Conservation (phyloP, 345 rosid species). For the Aquilaria yunnanensis region DNA sequence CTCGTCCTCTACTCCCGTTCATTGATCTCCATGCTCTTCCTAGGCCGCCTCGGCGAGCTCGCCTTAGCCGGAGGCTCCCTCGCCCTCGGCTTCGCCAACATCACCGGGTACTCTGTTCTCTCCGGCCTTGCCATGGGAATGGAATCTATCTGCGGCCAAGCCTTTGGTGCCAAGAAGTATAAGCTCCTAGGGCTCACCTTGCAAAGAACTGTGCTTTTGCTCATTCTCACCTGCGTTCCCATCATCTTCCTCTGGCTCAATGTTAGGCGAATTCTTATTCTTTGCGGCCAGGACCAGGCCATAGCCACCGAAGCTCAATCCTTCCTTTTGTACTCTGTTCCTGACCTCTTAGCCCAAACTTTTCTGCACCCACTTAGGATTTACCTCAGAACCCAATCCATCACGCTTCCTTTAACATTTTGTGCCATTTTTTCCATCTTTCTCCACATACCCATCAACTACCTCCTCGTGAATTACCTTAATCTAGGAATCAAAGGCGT, state of each 20-base stretch:
- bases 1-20: conserved; percentile 77
- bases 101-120: conserved; percentile 81
- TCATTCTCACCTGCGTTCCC: conserved; percentile 53
- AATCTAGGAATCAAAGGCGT: conserved; percentile 62
- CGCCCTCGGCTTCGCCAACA: conserved; percentile 82
- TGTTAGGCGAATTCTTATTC: conserved; percentile 49
- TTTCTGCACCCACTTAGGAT: conserved; percentile 77
- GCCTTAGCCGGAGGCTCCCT: conserved; percentile 85
- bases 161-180: conserved; percentile 67
- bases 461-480: conserved; percentile 42
- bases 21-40: conserved; percentile 76
- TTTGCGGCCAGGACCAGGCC: conserved; percentile 52
- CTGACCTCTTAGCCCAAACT: conserved; percentile 79
- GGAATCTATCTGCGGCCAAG: conserved; percentile 91
- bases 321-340: conserved; percentile 61
- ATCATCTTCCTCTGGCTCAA: conserved; percentile 69
- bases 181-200: conserved; percentile 52
- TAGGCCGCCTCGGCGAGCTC: conserved; percentile 62
- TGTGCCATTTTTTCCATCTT: conserved; percentile 58
- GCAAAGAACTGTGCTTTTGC: conserved; percentile 59
- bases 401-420: conserved; percentile 60
- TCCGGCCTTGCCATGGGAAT: conserved; percentile 90
- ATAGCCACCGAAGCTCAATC: conserved; percentile 59
- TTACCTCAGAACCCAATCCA: conserved; percentile 74
- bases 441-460: conserved; percentile 61